These are phyloP conservation scores for Fusarium sp. DNA, from an alignment of 2,329 filamentous ascomycete genomes.

Conservation along the genomic window DNA sequence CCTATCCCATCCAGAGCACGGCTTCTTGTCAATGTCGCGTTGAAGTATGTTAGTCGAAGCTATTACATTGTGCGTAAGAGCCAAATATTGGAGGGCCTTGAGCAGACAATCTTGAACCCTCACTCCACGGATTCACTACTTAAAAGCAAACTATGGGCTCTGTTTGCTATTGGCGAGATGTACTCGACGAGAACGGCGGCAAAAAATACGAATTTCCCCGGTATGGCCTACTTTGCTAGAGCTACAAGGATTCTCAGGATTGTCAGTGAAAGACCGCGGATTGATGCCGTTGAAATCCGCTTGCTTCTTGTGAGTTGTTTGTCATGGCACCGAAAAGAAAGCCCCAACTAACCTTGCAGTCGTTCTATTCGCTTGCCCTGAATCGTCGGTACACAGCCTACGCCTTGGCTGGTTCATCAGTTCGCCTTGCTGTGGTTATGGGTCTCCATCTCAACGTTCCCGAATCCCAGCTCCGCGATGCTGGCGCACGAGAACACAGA, in stretches of 20 bases:
- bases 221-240: constrained; percentile 56
- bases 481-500: constrained; percentile 52
- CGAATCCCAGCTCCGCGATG: constrained; percentile 54
- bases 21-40: constrained; percentile 51
- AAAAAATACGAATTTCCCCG: constrained; percentile 53
- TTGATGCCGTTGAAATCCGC: constrained; percentile 57
- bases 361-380: constrained; percentile 57
- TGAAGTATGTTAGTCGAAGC: constrained; percentile 54
- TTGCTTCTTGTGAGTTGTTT: constrained; percentile 55
- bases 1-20: constrained; percentile 51
- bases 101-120: constrained; percentile 52
- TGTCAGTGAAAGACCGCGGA: constrained; percentile 55
- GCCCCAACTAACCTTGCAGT: constrained; percentile 41
- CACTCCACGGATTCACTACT: constrained; percentile 49
- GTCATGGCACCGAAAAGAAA: rapidly evolving
- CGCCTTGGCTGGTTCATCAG: constrained; percentile 56
- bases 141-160: constrained; percentile 55
- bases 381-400: constrained; percentile 59
- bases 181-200: constrained; percentile 55
- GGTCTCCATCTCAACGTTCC: constrained; percentile 56
- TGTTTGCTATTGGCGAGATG: constrained; percentile 60
- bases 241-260: constrained; percentile 54
- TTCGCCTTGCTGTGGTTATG: constrained; percentile 57
- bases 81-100: constrained; percentile 51
- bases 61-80: constrained; percentile 57